Percentiles rank a stretch among this genome's conserved stretches.
phyloP scores from a whole-genome alignment of 257 asterid species.

The Solanum virginianum region DNA sequence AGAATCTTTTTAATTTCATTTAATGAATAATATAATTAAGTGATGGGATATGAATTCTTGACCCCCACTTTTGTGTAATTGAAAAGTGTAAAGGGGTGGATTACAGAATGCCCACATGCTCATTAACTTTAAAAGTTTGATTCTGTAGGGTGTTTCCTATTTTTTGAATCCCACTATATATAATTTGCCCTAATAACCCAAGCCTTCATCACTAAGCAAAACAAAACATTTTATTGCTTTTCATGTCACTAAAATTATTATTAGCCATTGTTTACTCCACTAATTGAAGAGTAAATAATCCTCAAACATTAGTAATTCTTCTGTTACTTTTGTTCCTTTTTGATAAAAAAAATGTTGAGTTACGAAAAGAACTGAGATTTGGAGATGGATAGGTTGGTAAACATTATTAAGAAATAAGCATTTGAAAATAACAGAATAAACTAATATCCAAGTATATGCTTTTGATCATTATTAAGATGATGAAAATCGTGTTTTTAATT shows the following conservation, averaged over 20 bases:
- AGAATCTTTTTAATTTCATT: neutral
- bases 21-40: neutral
- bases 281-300: neutral
- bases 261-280: neutral
- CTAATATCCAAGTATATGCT: neutral
- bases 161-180: neutral
- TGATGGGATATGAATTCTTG: neutral
- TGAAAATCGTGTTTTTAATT: neutral
- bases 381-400: neutral
- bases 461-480: neutral
- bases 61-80: neutral
- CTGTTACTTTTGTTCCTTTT: neutral
- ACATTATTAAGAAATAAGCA: neutral
- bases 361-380: neutral
- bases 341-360: neutral
- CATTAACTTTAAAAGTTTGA: neutral
- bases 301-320: neutral
- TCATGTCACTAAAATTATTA: neutral
- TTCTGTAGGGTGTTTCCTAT: neutral
- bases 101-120: conserved; percentile 1
- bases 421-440: neutral
- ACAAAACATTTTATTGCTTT: neutral
- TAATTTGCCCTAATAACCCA: neutral
- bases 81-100: neutral
- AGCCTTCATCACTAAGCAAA: conserved; percentile 1